Evolutionary conservation across 257 asterid genomes (phyloP).

Genomic region (Rhazya stricta): DNA sequence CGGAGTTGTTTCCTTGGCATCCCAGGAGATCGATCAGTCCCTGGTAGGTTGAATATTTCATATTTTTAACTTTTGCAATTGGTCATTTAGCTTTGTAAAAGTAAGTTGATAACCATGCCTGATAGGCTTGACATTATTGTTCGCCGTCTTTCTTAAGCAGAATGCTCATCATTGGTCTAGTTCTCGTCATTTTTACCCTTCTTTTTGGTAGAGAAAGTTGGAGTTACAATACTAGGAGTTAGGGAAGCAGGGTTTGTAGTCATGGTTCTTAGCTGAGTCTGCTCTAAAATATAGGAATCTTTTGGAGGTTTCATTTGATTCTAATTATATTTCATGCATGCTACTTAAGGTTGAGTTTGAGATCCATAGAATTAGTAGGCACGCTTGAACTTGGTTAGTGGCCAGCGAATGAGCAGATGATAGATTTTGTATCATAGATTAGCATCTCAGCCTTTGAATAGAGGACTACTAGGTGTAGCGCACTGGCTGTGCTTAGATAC

Average conservation of each 20-base stretch:
- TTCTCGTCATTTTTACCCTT: not conserved
- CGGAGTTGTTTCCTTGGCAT: constrained; percentile 75
- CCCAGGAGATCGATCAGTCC: constrained; percentile 68
- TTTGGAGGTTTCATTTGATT: not conserved
- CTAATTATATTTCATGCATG: not conserved
- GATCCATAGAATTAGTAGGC: not conserved
- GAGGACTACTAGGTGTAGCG: not conserved
- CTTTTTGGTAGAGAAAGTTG: not conserved
- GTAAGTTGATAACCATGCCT: not conserved
- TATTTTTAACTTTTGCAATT: not conserved
- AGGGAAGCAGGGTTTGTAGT: not conserved
- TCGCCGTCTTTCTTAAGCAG: not conserved
- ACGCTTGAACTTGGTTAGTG: not conserved
- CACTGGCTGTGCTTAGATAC: not conserved
- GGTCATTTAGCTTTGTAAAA: not conserved
- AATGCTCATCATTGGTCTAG: not conserved
- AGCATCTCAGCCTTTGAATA: not conserved
- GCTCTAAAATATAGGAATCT: not conserved
- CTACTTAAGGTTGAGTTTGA: not conserved
- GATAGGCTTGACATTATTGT: not conserved
- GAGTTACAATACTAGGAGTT: not conserved
- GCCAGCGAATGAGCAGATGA: not conserved
- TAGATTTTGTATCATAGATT: not conserved
- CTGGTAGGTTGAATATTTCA: constrained; percentile 24
- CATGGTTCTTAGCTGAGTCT: not conserved